Evolutionary conservation across 192 early-diverging fungal species (phyloP).

Genomic region (Coemansia sp.): DNA sequence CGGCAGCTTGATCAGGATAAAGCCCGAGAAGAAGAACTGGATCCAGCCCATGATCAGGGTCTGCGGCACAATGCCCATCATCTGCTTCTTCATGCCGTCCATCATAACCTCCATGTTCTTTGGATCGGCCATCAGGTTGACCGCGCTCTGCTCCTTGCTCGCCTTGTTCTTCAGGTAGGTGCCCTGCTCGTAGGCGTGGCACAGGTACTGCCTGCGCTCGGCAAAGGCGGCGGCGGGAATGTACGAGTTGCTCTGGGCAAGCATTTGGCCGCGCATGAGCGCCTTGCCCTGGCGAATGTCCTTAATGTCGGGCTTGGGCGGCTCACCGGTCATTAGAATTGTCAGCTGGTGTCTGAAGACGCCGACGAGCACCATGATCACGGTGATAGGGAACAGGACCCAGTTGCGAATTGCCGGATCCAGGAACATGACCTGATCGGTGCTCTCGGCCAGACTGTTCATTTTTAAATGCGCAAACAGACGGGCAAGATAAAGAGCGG

Average conservation of each 20-base stretch:
- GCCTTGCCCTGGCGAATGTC: slow-evolving; percentile 81
- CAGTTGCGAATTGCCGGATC: slow-evolving; percentile 82
- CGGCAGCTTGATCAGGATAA: slow-evolving; percentile 92
- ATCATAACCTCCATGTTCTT: slow-evolving; percentile 93
- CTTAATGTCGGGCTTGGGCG: slow-evolving; percentile 74
- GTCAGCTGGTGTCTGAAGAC: slow-evolving; percentile 91
- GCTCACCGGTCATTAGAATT: slow-evolving; percentile 75
- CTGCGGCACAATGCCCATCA: slow-evolving; percentile 97
- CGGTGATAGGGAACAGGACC: slow-evolving; percentile 95
- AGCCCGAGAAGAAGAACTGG: slow-evolving; percentile 97
- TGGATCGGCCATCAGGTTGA: slow-evolving; percentile 91
- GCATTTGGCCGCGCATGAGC: slow-evolving; percentile 64
- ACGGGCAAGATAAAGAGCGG: background rate
- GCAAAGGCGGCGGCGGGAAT: slow-evolving; percentile 70
- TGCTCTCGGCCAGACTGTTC: slow-evolving; percentile 37
- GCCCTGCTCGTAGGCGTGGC: slow-evolving; percentile 75
- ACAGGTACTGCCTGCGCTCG: slow-evolving; percentile 66
- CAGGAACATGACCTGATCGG: slow-evolving; percentile 61
- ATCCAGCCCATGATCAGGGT: slow-evolving; percentile 99
- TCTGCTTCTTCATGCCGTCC: slow-evolving; percentile 97
- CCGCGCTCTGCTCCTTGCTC: slow-evolving; percentile 51
- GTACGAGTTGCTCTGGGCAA: slow-evolving; percentile 65
- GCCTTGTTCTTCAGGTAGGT: slow-evolving; percentile 82
- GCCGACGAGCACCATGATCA: slow-evolving; percentile 96
- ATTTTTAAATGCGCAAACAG: slow-evolving; percentile 6